phyloP scores from a whole-genome alignment of 75 land plant species.

The Sequoiadendron giganteum region DNA sequence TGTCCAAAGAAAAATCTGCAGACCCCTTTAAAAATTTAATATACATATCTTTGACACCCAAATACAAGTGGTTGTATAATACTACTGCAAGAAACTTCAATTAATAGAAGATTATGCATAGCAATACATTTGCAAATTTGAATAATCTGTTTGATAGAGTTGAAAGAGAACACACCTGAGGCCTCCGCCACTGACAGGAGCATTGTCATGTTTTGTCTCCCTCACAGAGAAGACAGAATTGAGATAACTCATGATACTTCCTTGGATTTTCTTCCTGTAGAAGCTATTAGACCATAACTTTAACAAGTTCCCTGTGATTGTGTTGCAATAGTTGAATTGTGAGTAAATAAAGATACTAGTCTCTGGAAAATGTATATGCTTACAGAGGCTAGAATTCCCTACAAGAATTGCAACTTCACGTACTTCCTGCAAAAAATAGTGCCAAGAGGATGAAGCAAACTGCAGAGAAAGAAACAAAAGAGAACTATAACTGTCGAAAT shows the following conservation, averaged over 20 bases:
- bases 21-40: neutral
- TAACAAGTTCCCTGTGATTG: neutral
- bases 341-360: neutral
- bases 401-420: neutral
- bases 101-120: neutral
- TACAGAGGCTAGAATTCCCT: neutral
- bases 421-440: neutral
- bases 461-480: neutral
- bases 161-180: neutral
- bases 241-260: constrained; percentile 7
- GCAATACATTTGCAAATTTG: neutral
- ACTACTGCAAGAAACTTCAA: neutral
- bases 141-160: neutral
- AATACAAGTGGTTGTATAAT: neutral
- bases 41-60: neutral
- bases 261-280: neutral
- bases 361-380: neutral
- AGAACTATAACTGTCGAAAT: neutral
- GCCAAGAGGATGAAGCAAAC: neutral
- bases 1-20: neutral
- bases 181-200: constrained; percentile 11
- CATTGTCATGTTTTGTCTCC: constrained; percentile 7
- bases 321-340: neutral
- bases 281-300: neutral
- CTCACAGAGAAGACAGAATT: constrained; percentile 1